Percentiles rank a stretch among this genome's conserved stretches.
These are phyloP conservation scores for Entamoeba invadens DNA, from an alignment of 208 protist species.

Conservation along the genomic window DNA sequence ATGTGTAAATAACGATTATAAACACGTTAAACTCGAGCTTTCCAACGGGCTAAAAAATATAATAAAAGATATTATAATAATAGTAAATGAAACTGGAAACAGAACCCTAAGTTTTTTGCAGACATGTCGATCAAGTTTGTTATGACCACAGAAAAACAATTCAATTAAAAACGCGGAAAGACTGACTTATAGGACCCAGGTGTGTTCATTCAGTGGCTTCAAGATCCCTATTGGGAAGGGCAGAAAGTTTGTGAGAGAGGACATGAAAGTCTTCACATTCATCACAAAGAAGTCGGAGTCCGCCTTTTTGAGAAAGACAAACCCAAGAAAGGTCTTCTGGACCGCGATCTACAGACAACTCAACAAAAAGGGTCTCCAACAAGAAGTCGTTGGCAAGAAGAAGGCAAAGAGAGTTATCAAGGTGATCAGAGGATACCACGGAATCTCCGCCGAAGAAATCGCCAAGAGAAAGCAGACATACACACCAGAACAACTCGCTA, in stretches of 20 bases:
- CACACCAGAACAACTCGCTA: neutral
- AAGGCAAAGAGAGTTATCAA: neutral
- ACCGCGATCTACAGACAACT: neutral
- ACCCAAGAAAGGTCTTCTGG: neutral
- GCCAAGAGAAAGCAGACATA: neutral
- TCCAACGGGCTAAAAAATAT: too few species aligned
- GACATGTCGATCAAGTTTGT: neutral
- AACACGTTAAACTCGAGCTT: too few species aligned
- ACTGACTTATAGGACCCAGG: neutral
- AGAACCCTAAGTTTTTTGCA: too few species aligned
- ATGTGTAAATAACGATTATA: too few species aligned
- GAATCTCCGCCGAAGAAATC: neutral
- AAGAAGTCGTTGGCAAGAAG: neutral
- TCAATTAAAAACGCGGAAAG: neutral
- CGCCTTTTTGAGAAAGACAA: neutral
- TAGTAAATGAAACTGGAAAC: too few species aligned
- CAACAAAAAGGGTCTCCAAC: neutral
- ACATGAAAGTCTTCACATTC: neutral
- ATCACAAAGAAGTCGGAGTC: neutral
- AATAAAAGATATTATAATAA: too few species aligned
- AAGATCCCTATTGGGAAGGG: neutral
- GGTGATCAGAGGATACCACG: neutral
- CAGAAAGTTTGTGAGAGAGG: neutral
- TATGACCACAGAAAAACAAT: neutral
- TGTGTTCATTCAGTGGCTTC: neutral